Evolutionary conservation across 768 basidiomycete species (phyloP).

Genomic region (Boletus tomentosulus): DNA sequence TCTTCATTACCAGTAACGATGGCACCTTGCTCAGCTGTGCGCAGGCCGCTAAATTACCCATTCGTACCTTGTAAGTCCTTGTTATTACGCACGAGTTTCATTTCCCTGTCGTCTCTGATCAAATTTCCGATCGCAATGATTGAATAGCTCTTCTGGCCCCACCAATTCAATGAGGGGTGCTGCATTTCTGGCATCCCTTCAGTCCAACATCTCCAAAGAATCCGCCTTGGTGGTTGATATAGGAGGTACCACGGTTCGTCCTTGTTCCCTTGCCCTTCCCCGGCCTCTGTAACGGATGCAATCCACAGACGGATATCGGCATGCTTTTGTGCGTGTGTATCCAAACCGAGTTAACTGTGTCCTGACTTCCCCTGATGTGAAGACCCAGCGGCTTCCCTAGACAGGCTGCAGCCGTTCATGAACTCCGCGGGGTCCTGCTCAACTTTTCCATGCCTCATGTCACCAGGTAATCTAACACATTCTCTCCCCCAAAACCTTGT

Average conservation of each 20-base stretch:
- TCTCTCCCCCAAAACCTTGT: not conserved
- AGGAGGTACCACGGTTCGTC: constrained; percentile 53
- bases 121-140: constrained; percentile 6
- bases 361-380: constrained; percentile 11
- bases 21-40: constrained; percentile 49
- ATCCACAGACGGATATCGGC: constrained; percentile 50
- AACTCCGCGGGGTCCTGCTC: constrained; percentile 56
- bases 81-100: constrained; percentile 9
- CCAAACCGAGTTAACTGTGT: not conserved
- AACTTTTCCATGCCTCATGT: constrained; percentile 63
- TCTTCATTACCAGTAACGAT: constrained; percentile 60
- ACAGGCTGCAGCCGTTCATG: constrained; percentile 58
- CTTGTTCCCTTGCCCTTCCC: constrained; percentile 4
- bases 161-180: constrained; percentile 73
- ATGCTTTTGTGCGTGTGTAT: constrained; percentile 40
- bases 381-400: constrained; percentile 55
- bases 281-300: constrained; percentile 10
- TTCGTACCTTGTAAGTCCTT: constrained; percentile 49
- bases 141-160: constrained; percentile 43
- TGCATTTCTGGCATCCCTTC: constrained; percentile 49
- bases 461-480: constrained; percentile 25
- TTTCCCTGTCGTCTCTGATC: not conserved
- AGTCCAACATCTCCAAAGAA: constrained; percentile 31
- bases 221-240: constrained; percentile 55
- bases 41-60: constrained; percentile 52